phyloP scores from a whole-genome alignment of 2,329 filamentous ascomycete genomes.

The Penicillium expansum region DNA sequence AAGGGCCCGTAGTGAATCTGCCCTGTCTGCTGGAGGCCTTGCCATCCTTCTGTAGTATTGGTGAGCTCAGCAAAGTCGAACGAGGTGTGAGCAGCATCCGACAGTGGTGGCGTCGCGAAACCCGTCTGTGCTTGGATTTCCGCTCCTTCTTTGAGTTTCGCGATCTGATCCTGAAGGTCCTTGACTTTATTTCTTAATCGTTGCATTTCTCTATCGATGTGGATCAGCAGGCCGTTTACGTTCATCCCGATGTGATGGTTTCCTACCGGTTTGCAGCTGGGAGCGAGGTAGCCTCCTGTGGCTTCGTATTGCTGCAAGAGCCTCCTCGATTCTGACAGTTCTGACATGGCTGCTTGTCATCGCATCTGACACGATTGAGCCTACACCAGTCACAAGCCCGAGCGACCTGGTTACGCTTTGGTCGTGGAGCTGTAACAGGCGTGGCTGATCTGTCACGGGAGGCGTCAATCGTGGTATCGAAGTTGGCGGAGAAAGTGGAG shows the following conservation, averaged over 20 bases:
- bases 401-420: background rate
- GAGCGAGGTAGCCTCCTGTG: constrained; percentile 3
- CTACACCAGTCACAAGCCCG: background rate
- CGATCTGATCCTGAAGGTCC: background rate
- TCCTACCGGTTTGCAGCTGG: constrained; percentile 4
- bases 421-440: background rate
- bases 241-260: background rate
- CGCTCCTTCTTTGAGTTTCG: background rate
- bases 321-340: constrained; percentile 1
- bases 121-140: background rate
- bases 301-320: constrained; percentile 11
- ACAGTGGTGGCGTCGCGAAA: background rate
- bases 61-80: background rate
- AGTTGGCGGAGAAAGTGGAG: constrained; percentile 7
- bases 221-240: background rate
- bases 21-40: background rate
- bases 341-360: background rate
- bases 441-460: background rate
- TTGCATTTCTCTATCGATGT: background rate
- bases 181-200: background rate
- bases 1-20: background rate
- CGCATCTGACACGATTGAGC: background rate
- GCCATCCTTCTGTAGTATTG: background rate
- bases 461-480: constrained; percentile 1
- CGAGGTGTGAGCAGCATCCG: background rate